Evolutionary conservation across 495 filamentous ascomycete genomes (phyloP), one percentile per base, ranked within the genome.

Genomic region (Annulohypoxylon moriforme): DNA sequence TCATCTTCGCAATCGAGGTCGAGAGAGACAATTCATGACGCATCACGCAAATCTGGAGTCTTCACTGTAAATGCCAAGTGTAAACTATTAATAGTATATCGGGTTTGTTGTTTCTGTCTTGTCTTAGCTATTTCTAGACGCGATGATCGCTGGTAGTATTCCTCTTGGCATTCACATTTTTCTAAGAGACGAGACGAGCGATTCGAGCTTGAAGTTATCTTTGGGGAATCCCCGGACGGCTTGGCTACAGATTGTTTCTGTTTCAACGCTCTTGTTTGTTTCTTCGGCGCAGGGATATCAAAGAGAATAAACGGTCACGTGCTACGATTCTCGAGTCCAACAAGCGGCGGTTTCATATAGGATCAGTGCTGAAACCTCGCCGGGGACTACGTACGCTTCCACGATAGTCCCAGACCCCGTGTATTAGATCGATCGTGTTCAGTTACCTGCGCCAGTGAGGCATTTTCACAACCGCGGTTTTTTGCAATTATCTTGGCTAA

Each of bases 71-170:
- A 62, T 25, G 34, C 52, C 49, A 62, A 63, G 40, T 25, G 1
- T 24, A 61, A 18, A 20, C 40, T 73, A 69, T 73, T 69, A 69
- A 73, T 73, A 69, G 66, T 31, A 53, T 66, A 60, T 53, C 20
- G n/a, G 9, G 53, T 53, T 52, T 64, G 56, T 64, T 62, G 66
- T 73, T 73, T 69, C 65, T 58, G 62, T 70, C 61, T 59, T 56
- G 70, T 69, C 71, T 69, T 69, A 69, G 55, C 61, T 73, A 69
- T 67, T 73, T 73, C 60, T 22, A 69, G 71, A 69, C 33, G 56
- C 67, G 70, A 68, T 67, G 71, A 73, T 73, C 71, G 31, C 50
- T 67, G 40, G 44, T 61, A 31, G 20, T 5, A 42, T 16, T 50
- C 25, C 50, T 69, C 71, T 73, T 67, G 71, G 71, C 71, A 62